A percentile compares a stretch with the other conserved stretches of the same genome.
Conservation (phyloP, 2,329 filamentous ascomycete species). For the Akanthomyces uredinophilus region DNA sequence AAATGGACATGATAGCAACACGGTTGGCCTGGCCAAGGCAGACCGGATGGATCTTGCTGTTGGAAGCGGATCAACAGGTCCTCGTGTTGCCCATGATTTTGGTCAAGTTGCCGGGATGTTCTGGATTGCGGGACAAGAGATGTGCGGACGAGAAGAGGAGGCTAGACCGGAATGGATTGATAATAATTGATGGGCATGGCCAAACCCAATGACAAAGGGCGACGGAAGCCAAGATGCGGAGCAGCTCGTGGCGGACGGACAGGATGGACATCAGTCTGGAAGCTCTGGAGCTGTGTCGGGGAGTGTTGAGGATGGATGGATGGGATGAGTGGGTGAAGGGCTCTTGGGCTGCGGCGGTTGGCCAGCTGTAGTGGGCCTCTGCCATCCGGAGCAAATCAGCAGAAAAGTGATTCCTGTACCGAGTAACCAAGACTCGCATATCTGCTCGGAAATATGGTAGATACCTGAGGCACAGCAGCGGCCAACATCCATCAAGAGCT, state of each 20-base stretch:
- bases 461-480: too few species aligned
- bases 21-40: neutral
- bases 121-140: neutral
- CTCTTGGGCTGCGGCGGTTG: neutral
- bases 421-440: too few species aligned
- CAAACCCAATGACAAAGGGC: neutral
- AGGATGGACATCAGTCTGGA: neutral
- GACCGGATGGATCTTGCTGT: neutral
- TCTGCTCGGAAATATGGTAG: too few species aligned
- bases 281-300: neutral
- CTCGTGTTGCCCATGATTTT: neutral
- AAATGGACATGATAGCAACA: neutral
- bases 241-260: neutral
- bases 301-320: neutral
- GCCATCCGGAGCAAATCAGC: too few species aligned
- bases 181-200: slow-evolving; percentile 3
- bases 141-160: neutral
- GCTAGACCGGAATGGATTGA: slow-evolving; percentile 4
- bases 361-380: neutral
- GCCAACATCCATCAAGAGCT: neutral
- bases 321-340: slow-evolving; percentile 3
- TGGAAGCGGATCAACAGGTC: neutral
- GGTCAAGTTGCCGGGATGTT: neutral
- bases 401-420: too few species aligned
- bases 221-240: slow-evolving; percentile 8